Conservation (phyloP, 306 rosid genomes). For the Bauhinia variegata region DNA sequence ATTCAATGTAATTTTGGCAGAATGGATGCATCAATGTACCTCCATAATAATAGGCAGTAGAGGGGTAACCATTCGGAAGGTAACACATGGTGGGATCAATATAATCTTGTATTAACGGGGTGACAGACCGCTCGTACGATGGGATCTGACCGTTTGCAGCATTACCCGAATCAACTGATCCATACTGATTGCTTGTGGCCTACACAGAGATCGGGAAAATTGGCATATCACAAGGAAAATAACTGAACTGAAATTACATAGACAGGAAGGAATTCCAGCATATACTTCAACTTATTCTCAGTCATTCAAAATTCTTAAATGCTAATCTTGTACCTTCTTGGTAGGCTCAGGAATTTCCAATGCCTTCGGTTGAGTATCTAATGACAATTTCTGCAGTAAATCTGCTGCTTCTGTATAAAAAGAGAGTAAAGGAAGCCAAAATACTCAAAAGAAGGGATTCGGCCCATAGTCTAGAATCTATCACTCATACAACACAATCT, state of each 20-base stretch:
- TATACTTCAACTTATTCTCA: background rate
- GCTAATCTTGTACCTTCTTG: slow-evolving; percentile 60
- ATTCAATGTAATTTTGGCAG: background rate
- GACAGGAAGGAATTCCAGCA: background rate
- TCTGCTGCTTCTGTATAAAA: slow-evolving; percentile 73
- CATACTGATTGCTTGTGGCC: slow-evolving; percentile 72
- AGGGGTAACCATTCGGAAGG: slow-evolving; percentile 73
- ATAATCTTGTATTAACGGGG: slow-evolving; percentile 71
- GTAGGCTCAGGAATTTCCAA: slow-evolving; percentile 81
- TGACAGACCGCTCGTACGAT: slow-evolving; percentile 68
- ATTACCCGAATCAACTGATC: slow-evolving; percentile 73
- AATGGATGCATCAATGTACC: slow-evolving; percentile 51
- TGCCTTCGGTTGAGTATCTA: slow-evolving; percentile 78
- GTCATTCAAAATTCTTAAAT: too few species aligned
- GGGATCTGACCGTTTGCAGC: slow-evolving; percentile 74
- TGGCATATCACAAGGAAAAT: background rate
- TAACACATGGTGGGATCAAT: slow-evolving; percentile 75
- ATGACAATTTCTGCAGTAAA: slow-evolving; percentile 80
- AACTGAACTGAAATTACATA: background rate
- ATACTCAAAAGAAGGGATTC: background rate
- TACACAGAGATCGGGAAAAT: slow-evolving; percentile 33
- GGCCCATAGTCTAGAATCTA: background rate
- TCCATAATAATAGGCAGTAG: slow-evolving; percentile 78
- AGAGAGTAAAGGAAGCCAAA: slow-evolving; percentile 60
- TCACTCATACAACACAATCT: background rate